Evolutionary conservation across 805 yeast genomes (phyloP).

Genomic region (Candida pseudofarinosa): DNA sequence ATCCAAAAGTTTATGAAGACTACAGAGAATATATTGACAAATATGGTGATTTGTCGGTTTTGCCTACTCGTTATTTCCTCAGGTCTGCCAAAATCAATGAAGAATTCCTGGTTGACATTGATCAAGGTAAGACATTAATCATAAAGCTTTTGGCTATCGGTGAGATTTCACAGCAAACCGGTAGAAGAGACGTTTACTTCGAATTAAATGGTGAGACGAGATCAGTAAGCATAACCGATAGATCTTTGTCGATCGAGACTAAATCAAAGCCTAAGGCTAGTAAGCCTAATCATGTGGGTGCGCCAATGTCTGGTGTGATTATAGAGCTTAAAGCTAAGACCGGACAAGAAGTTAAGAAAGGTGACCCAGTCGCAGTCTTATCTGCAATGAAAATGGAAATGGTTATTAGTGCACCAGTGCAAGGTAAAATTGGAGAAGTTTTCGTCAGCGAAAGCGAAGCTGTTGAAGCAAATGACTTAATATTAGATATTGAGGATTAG

Average conservation of each 20-base stretch:
- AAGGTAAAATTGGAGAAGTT: conserved; percentile 78
- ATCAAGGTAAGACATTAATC: conserved; percentile 90
- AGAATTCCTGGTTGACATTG: conserved; percentile 85
- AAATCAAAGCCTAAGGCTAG: conserved; percentile 89
- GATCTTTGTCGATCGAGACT: conserved; percentile 78
- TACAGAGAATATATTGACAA: conserved; percentile 68
- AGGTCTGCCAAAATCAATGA: conserved; percentile 85
- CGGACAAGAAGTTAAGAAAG: conserved; percentile 89
- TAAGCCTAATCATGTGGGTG: conserved; percentile 90
- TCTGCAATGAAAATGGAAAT: conserved; percentile 99
- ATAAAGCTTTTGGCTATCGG: conserved; percentile 91
- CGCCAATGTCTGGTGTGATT: conserved; percentile 99
- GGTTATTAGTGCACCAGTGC: conserved; percentile 90
- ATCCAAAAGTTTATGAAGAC: conserved; percentile 94
- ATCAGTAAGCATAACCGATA: conserved; percentile 89
- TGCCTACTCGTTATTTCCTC: conserved; percentile 89
- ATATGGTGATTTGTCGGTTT: conserved; percentile 89
- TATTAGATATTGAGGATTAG: conserved; percentile 43
- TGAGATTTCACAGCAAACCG: conserved; percentile 78
- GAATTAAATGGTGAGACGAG: conserved; percentile 98
- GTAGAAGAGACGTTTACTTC: conserved; percentile 93
- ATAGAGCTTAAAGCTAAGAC: conserved; percentile 89
- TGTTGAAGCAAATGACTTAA: conserved; percentile 90
- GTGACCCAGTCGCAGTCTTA: conserved; percentile 89
- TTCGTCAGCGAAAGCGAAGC: conserved; percentile 86